Evolutionary conservation across 495 filamentous ascomycete species (phyloP).

Genomic region (Penicillium subrubescens): DNA sequence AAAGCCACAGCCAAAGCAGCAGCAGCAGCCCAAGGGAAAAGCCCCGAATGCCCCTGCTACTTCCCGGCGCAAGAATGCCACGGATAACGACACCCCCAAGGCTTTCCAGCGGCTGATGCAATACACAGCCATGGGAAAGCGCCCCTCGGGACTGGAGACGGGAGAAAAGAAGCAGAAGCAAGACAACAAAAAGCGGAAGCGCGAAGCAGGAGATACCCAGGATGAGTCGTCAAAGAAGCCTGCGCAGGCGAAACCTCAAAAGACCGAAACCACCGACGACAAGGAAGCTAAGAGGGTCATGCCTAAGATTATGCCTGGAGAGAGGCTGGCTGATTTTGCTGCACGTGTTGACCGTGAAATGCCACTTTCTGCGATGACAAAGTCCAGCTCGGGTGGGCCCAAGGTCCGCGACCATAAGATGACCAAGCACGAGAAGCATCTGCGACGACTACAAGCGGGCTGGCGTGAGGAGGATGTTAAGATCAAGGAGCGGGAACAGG

Average conservation of each 20-base stretch:
- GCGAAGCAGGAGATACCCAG: conserved; percentile 19
- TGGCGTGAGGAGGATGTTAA: conserved; percentile 78
- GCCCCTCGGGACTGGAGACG: conserved; percentile 69
- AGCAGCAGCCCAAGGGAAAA: conserved; percentile 23
- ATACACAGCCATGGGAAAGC: conserved; percentile 55
- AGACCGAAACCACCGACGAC: conserved; percentile 18
- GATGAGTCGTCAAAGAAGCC: conserved; percentile 25
- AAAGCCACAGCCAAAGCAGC: conserved; percentile 27
- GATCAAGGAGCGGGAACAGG: conserved; percentile 64
- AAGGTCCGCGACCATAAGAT: conserved; percentile 59
- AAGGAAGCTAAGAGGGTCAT: conserved; percentile 30
- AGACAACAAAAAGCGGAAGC: conserved; percentile 55
- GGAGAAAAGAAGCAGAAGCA: conserved; percentile 42
- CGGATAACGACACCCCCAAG: conserved; percentile 78
- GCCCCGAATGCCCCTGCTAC: conserved; percentile 17
- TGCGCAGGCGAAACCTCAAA: conserved; percentile 5
- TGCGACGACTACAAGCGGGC: conserved; percentile 76
- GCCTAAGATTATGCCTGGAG: conserved; percentile 77
- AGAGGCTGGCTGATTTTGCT: conserved; percentile 78
- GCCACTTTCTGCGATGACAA: conserved; percentile 66
- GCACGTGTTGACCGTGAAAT: conserved; percentile 85
- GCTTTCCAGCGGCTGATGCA: conserved; percentile 84
- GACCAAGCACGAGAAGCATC: conserved; percentile 80
- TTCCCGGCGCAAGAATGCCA: conserved; percentile 45
- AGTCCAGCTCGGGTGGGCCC: conserved; percentile 29